A percentile compares a stretch with the other conserved stretches of the same genome.
Conservation (phyloP, 805 yeast species). For the Saturnispora sanitii region DNA sequence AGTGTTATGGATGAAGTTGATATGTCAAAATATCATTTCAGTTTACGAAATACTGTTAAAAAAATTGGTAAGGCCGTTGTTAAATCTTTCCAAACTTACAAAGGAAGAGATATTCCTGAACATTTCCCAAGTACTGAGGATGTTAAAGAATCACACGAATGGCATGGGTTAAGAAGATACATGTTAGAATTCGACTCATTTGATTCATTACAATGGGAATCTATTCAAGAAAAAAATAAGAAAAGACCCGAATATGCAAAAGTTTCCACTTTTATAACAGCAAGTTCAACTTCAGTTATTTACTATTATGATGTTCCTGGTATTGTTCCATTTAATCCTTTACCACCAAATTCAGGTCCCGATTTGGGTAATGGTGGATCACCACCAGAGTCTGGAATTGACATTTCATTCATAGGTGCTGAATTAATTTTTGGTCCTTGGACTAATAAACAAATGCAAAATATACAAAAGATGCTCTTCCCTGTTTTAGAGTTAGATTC, state of each 20-base stretch:
- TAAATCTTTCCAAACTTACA: background rate
- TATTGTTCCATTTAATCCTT: conserved; percentile 32
- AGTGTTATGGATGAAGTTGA: background rate
- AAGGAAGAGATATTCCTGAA: background rate
- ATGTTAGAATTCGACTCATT: conserved; percentile 21
- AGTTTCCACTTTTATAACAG: conserved; percentile 56
- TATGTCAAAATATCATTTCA: background rate
- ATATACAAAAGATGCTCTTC: conserved; percentile 53
- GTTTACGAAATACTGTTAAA: background rate
- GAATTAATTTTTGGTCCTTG: conserved; percentile 87
- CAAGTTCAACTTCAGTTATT: conserved; percentile 42
- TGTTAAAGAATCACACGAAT: conserved; percentile 24
- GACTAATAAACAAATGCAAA: conserved; percentile 78
- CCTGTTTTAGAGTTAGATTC: conserved; percentile 60
- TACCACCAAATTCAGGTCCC: conserved; percentile 32
- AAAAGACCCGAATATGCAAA: conserved; percentile 71
- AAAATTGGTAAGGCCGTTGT: background rate
- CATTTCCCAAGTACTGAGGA: background rate
- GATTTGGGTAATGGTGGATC: conserved; percentile 51
- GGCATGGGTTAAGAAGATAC: conserved; percentile 78
- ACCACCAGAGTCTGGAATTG: conserved; percentile 53
- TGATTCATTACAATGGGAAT: conserved; percentile 7
- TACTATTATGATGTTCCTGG: conserved; percentile 75
- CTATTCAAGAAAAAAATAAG: conserved; percentile 18
- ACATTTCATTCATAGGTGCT: conserved; percentile 47